phyloP scores from a whole-genome alignment of 495 filamentous ascomycete species.

The Talaromyces stipitatus region DNA sequence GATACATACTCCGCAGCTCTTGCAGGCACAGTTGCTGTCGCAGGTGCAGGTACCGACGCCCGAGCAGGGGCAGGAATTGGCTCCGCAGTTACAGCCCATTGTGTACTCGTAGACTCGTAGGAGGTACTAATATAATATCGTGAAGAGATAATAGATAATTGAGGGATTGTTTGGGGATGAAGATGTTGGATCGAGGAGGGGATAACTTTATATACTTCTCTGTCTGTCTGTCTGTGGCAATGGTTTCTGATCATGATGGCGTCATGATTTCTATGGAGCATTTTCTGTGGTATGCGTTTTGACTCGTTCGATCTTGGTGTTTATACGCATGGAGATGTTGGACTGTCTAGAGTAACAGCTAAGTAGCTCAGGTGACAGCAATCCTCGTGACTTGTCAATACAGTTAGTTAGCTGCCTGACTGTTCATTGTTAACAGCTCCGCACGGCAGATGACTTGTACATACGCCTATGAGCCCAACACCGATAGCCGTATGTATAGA shows the following conservation, averaged over 20 bases:
- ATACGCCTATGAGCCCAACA: neutral
- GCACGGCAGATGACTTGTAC: neutral
- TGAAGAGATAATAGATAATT: neutral
- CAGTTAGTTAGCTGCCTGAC: neutral
- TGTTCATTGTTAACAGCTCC: neutral
- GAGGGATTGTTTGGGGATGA: neutral
- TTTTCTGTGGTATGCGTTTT: neutral
- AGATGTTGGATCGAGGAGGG: neutral
- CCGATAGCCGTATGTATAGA: neutral
- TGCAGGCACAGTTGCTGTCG: slow-evolving; percentile 31
- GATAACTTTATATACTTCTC: neutral
- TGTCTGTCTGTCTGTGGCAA: neutral
- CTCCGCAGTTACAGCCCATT: slow-evolving; percentile 37
- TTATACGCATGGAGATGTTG: neutral
- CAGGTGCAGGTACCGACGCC: slow-evolving; percentile 33
- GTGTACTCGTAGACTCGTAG: neutral
- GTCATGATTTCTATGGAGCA: neutral
- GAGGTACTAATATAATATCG: neutral
- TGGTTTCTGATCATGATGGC: neutral
- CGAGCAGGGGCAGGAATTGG: slow-evolving; percentile 23
- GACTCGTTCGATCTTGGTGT: neutral
- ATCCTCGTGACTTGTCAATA: neutral
- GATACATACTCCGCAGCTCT: slow-evolving; percentile 39
- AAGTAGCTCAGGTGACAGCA: neutral
- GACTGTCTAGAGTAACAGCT: neutral